Percentiles rank a stretch among this genome's conserved stretches.
These are phyloP conservation scores for Solanum gracilifrons DNA, from an alignment of 257 asterid genomes.

Conservation along the genomic window DNA sequence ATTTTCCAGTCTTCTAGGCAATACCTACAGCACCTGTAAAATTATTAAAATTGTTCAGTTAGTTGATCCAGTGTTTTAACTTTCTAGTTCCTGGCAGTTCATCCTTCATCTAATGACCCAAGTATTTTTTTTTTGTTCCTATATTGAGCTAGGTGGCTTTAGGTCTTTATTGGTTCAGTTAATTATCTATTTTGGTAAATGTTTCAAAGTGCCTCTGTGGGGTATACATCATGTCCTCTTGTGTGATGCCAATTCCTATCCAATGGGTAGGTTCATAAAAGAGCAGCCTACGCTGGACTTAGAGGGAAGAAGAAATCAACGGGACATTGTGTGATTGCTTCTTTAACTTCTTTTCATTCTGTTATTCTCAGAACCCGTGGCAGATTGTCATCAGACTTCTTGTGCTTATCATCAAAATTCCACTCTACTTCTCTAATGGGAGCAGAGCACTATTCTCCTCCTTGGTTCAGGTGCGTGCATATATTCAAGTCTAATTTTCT, in stretches of 20 bases:
- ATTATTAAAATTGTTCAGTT: not conserved
- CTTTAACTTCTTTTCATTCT: constrained; percentile 64
- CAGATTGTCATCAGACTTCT: constrained; percentile 40
- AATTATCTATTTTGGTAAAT: not conserved
- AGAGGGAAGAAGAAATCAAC: constrained; percentile 53
- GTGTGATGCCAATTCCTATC: constrained; percentile 48
- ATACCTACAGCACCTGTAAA: not conserved
- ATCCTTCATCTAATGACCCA: not conserved
- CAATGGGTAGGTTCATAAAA: constrained; percentile 54
- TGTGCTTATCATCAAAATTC: constrained; percentile 19
- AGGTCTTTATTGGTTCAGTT: not conserved
- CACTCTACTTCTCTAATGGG: constrained; percentile 48
- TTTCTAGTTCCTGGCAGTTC: not conserved
- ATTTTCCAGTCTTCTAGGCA: not conserved
- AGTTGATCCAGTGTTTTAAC: not conserved
- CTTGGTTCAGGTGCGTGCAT: constrained; percentile 88
- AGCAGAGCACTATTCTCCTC: constrained; percentile 48
- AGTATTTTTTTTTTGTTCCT: not conserved
- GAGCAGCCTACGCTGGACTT: constrained; percentile 34
- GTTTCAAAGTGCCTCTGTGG: not conserved
- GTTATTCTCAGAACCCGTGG: constrained; percentile 44
- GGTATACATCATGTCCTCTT: constrained; percentile 19
- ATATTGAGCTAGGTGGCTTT: not conserved
- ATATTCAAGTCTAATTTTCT: not conserved
- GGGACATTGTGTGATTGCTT: constrained; percentile 59